Evolutionary conservation across 768 basidiomycete species (phyloP).

Genomic region (Suillus decipiens): DNA sequence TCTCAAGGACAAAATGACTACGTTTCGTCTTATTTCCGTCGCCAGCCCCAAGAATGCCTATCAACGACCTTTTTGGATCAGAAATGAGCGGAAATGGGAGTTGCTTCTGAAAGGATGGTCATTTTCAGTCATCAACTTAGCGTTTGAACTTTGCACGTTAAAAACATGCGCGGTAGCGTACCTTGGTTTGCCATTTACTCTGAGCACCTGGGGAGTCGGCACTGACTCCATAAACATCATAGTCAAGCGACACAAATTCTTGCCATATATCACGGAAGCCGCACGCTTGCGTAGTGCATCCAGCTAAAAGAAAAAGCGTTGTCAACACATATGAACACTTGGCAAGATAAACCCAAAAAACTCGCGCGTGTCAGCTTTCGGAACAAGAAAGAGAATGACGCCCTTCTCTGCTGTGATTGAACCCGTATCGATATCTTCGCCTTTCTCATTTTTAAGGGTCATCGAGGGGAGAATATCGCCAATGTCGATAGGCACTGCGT

Average conservation of each 20-base stretch:
- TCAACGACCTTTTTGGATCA: conserved; percentile 81
- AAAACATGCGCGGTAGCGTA: conserved; percentile 27
- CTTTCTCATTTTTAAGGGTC: conserved; percentile 83
- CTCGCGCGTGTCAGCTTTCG: conserved; percentile 85
- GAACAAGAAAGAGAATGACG: conserved; percentile 79
- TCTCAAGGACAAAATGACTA: conserved; percentile 92
- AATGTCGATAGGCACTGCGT: conserved; percentile 49
- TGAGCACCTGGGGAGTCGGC: conserved; percentile 76
- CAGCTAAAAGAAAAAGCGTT: conserved; percentile 46
- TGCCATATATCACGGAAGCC: conserved; percentile 84
- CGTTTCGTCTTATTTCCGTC: conserved; percentile 83
- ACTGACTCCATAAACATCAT: conserved; percentile 82
- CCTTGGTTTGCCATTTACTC: conserved; percentile 87
- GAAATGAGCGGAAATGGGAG: conserved; percentile 87
- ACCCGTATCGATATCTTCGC: conserved; percentile 70
- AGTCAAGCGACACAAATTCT: conserved; percentile 65
- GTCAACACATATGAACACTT: conserved; percentile 1
- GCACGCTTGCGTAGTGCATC: conserved; percentile 93
- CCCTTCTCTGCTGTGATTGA: conserved; percentile 69
- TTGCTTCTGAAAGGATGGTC: conserved; percentile 56
- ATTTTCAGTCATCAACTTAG: conserved; percentile 9
- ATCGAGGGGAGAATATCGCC: conserved; percentile 77
- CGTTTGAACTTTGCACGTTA: not conserved
- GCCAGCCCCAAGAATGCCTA: conserved; percentile 79
- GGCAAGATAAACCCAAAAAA: conserved; percentile 21